Conservation (phyloP, 108 stramenopile genomes). For the Parietichytrium sp. region DNA sequence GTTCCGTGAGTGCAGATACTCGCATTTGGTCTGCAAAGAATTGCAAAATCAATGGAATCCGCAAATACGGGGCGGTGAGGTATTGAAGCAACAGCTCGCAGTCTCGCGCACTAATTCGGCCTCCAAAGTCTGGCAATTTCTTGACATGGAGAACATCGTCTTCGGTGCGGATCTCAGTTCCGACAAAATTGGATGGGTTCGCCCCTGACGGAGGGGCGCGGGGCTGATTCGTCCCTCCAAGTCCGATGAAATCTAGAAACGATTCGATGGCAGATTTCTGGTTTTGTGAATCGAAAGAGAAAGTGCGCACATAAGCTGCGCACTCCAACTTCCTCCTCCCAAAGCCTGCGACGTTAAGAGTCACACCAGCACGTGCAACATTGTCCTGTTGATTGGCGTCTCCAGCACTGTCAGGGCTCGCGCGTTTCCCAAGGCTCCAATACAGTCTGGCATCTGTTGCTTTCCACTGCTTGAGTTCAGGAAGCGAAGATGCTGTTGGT, state of each 20-base stretch:
- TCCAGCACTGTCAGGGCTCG: not conserved
- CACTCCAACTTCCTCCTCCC: not conserved
- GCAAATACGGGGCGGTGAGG: slow-evolving; percentile 89
- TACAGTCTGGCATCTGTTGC: slow-evolving; percentile 53
- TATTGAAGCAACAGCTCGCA: slow-evolving; percentile 87
- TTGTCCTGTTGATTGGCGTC: not conserved
- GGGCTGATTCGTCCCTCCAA: not conserved
- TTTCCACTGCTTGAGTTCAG: slow-evolving; percentile 47
- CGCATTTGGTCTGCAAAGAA: slow-evolving; percentile 89
- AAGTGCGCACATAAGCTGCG: slow-evolving; percentile 37
- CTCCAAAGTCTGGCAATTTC: slow-evolving; percentile 86
- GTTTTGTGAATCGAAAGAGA: not conserved
- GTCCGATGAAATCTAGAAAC: not conserved
- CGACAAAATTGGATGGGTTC: slow-evolving; percentile 42
- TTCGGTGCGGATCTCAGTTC: slow-evolving; percentile 67
- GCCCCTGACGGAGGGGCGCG: slow-evolving; percentile 45
- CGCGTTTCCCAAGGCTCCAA: slow-evolving; percentile 44
- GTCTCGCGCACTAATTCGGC: slow-evolving; percentile 79
- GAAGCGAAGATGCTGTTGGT: slow-evolving; percentile 58
- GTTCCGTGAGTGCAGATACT: slow-evolving; percentile 77
- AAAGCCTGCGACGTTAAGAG: slow-evolving; percentile 22
- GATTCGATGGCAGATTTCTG: slow-evolving; percentile 21
- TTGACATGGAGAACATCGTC: slow-evolving; percentile 86
- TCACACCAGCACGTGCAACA: too few relatives aligned
- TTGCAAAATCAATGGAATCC: slow-evolving; percentile 89